Percentiles rank a stretch among this genome's conserved stretches.
Conservation (phyloP, 1,139 yeast genomes). For the Pneumocystis murina region DNA sequence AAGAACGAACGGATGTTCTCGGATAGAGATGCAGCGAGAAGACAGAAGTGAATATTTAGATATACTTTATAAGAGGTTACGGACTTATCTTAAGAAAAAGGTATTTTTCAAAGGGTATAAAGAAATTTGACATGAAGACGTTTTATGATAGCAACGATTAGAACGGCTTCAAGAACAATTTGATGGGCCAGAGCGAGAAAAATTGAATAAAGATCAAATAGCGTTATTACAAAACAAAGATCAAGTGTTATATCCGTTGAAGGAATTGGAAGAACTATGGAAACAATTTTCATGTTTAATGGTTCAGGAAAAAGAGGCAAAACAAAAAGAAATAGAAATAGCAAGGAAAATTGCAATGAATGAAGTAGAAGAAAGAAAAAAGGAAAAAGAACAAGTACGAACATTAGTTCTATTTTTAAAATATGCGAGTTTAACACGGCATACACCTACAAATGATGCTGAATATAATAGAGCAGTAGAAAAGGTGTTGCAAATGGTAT, state of each 20-base stretch:
- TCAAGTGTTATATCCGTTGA: slow-evolving; percentile 26
- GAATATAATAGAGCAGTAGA: slow-evolving; percentile 21
- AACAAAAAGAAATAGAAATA: slow-evolving; percentile 14
- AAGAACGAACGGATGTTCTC: too few species aligned
- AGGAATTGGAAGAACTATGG: slow-evolving; percentile 23
- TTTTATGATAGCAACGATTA: too few species aligned
- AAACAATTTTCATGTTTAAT: slow-evolving; percentile 14
- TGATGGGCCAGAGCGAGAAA: slow-evolving; percentile 23
- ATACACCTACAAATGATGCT: slow-evolving; percentile 16
- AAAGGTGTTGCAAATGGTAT: slow-evolving; percentile 20
- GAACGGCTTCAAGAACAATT: slow-evolving; percentile 17
- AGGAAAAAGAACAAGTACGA: slow-evolving; percentile 17
- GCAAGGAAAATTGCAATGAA: background rate
- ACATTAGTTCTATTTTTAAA: slow-evolving; percentile 22
- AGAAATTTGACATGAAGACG: too few species aligned
- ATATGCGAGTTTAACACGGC: slow-evolving; percentile 25
- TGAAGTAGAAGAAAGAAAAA: slow-evolving; percentile 13
- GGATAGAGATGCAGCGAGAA: background rate
- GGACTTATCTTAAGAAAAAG: background rate
- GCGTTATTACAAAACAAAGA: slow-evolving; percentile 23
- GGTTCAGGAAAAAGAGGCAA: background rate
- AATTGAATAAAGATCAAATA: slow-evolving; percentile 24
- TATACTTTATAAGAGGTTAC: background rate
- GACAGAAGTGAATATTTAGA: background rate
- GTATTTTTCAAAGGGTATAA: background rate